Base-by-base conservation (phyloP, 2,329 filamentous ascomycete genomes). In the Pseudogymnoascus sp. region DNA sequence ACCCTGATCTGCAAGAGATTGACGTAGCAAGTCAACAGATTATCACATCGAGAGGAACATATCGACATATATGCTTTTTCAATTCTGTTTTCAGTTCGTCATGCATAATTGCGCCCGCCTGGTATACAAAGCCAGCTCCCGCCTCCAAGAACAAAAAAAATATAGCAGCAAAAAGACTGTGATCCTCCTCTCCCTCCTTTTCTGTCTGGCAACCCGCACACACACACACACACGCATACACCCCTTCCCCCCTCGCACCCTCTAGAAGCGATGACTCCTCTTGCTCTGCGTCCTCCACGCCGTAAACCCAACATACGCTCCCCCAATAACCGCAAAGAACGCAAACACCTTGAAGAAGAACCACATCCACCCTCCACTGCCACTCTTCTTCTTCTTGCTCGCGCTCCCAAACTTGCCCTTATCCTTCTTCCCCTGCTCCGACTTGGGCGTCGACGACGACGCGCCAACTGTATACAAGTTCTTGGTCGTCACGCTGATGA, bases 251-350 rank as follows among this genome's bases (percentile, higher is more conserved):
- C 39, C 25, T 48, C 12, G 18, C 37, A 45, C 15, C 45, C 3
- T 48, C 64, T 67, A 73, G 55, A 73, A 73, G 29, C 72, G 63
- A 64, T 73, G 71, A 36, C 68, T 70, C 58, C 67, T 68, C 59
- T 64, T 68, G 61, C 71, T 65, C 61, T 72, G 67, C 25, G 86
- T 66, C 72, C 92, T 84, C 77, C 90, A 99, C 52, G 87, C 82
- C 5, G 92, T 97, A 73, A 82, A 97, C 29, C 91, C 93, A 48
- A 92, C 85, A 73, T 97, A 99, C 4, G 74, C 89, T 67, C 89
- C 92, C 8, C 81, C n/a, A n/a, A n/a, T n/a, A n/a, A n/a, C n/a
- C n/a, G n/a, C 73, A 66, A 89, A 78, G 75, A 96, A 88, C 64
- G 96, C 70, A 63, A 97, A 72, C 65, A 90, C 80, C 84, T 97